Evolutionary conservation across 805 yeast species (phyloP), one percentile per base, ranked within the genome.

Genomic region (Yarrowia porcina): DNA sequence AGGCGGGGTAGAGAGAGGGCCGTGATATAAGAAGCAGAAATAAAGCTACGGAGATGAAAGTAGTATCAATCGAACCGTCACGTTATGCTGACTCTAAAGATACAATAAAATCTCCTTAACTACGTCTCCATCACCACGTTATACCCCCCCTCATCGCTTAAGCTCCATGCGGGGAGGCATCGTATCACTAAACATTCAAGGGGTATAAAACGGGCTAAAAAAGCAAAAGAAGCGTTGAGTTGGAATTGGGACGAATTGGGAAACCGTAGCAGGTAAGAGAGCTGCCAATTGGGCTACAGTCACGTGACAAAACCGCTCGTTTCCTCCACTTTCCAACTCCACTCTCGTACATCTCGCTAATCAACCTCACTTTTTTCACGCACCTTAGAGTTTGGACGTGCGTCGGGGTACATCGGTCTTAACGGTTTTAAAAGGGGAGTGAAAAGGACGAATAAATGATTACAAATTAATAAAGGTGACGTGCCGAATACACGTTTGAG

Each of bases 161-260:
- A 8, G 17, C 30, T 10, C 23, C 11, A 42, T 42, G 49, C 32
- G 50, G 35, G 50, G 50, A 12, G 20, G 32, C 50, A 11, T 27
- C 50, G 50, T 45, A 45, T 45, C 50, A 45, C 50, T 45, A 45
- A 45, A 25, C 50, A 45, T 2, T n/a, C 20, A 13, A 23, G 30
- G 30, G 45, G 45, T 4, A 2, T 10, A 7, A 20, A 38, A 38
- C 10, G 41, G 9, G 4, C 41, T 18, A 21, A 21, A 41, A n/a
- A 8, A 25, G 8, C 28, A 25, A 25, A 25, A 25, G 28, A 25
- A 25, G 28, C 28, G 8, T 25, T 25, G 28, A 8, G 28, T 5
- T n/a, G 8, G 8, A 25, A 25, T 5, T 8, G 28, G 8, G 8
- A 25, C 28, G 4, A 25, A 25, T 5, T 5, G 28, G 8, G 28